phyloP scores from a whole-genome alignment of 1,284 basidiomycete genomes.

The Leccinum solheimii region DNA sequence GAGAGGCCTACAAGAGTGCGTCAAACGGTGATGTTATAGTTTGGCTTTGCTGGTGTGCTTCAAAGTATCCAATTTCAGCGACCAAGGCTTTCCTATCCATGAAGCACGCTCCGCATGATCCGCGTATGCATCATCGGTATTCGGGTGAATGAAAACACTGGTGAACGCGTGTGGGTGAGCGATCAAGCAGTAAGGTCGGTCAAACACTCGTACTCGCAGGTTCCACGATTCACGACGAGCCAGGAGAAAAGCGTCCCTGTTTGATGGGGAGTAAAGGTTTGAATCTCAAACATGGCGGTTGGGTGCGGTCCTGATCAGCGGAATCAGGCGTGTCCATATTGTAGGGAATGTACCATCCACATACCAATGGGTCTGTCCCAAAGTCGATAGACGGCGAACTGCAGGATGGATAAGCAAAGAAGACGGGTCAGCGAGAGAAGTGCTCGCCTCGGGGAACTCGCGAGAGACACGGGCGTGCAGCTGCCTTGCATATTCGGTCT shows the following conservation, averaged over 20 bases:
- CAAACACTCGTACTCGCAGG: constrained; percentile 29
- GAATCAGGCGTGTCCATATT: background rate
- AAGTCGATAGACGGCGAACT: constrained; percentile 65
- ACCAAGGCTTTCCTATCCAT: background rate
- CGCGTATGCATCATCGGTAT: background rate
- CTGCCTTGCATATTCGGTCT: constrained; percentile 53
- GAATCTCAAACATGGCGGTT: constrained; percentile 44
- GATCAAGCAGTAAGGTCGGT: background rate
- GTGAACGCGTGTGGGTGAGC: constrained; percentile 4
- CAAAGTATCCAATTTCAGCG: background rate
- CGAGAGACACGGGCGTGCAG: constrained; percentile 62
- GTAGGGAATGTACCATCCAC: constrained; percentile 4
- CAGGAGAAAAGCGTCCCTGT: constrained; percentile 43
- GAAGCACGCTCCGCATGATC: background rate
- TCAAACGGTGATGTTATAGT: no score
- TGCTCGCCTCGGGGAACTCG: constrained; percentile 69
- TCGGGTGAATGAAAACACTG: background rate
- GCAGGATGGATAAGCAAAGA: background rate
- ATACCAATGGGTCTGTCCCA: constrained; percentile 65
- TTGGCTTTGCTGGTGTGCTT: background rate
- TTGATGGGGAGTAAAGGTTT: constrained; percentile 40
- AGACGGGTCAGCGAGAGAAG: background rate
- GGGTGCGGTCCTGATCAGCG: constrained; percentile 38
- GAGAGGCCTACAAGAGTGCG: no score
- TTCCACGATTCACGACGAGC: constrained; percentile 43